Base-by-base conservation (phyloP, 208 protist genomes). In the Balamuthia mandrillaris region DNA sequence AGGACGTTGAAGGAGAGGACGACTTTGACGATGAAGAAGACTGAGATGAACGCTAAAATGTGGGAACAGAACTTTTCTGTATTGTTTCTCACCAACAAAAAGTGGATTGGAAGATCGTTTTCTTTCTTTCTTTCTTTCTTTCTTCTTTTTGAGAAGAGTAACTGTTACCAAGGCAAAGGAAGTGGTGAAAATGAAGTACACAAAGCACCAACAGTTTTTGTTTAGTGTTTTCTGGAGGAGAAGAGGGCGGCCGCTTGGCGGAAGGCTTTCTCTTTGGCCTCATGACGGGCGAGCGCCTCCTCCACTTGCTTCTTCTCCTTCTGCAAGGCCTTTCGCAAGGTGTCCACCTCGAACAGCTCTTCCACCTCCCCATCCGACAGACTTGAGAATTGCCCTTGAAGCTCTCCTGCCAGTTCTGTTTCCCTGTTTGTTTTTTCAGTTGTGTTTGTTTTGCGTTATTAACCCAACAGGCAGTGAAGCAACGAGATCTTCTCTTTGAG, bases 301-400 rank as follows among this genome's bases (percentile, higher is more conserved):
- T 92, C 81, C 44, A 92, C 82, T 39, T 83, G 77, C 51, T 61
- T 75, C 24, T 86, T 68, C 35, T 90, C 90, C 10, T 88, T 63
- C 21, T 33, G 72, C 44, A 92, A 72, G 21, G 66, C 44, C 31
- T 90, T 70, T 44, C 74, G 85, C 21, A 78, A 89, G 42, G 75
- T 51, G 37, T 86, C 29, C 29, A 92, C 68, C 65, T 92, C 89
- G 58, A 92, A 92, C 14, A 90, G 44, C 70, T 92, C 86, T 45
- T 89, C 86, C 0, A 92, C 54, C 33, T 63, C 35, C 31, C 63
- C 82, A 33, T 91, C 86, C 12, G 81, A 21, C 7, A 92, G 56
- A 78, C 79, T 68, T 31, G 75, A 81, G 18, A 92, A 77, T 54
- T 84, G 58, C 4, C 47, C n/a, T 65, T 92, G 89, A 31, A 92